Base-by-base conservation (phyloP, 2,329 filamentous ascomycete genomes). In the Exophiala oligosperma region DNA sequence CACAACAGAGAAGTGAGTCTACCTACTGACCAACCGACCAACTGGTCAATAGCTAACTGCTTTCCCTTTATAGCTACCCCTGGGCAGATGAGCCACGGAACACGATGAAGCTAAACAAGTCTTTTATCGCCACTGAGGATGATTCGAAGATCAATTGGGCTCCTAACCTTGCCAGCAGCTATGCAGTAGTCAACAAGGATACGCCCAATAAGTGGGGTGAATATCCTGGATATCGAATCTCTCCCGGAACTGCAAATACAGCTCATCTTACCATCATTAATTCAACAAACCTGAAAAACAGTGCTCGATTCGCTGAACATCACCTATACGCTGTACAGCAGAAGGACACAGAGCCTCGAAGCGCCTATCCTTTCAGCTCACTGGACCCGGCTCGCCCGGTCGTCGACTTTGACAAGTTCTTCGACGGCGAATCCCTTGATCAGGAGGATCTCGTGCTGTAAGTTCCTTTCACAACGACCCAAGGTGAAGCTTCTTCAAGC, bases 311-410 rank as follows among this genome's bases (percentile, higher is more conserved):
- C 23, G 44, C 44, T 26, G 24, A 24, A 5, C 44, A 48, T 29
- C 44, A 48, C 44, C 23, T 48, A n/a, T 48, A 28, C 9, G 44
- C 44, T 48, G 44, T 48, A 21, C 44, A 57, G 6, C 78, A 79
- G 40, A 74, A 80, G 64, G 79, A 82, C 62, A 74, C 65, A 0
- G 78, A 82, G 66, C 72, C 71, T 1, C 70, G 66, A 24, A 68
- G 67, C 6, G 72, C 72, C 6, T 69, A 69, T 24, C 67, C 73
- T 0, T 71, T 73, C 51, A 76, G 75, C 48, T 73, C 72, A 17
- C 67, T 69, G 46, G 73, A 76, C 56, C 77, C 77, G 6, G 72
- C 74, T 51, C 21, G 11, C 23, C 44, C 44, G 14, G 44, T 48
- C 1, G 71, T 78, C 17, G 73, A 79, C 64, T 80, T 80, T 58